phyloP scores from a whole-genome alignment of 192 early-diverging fungal genomes.

The Rhizophagus prolifer region DNA sequence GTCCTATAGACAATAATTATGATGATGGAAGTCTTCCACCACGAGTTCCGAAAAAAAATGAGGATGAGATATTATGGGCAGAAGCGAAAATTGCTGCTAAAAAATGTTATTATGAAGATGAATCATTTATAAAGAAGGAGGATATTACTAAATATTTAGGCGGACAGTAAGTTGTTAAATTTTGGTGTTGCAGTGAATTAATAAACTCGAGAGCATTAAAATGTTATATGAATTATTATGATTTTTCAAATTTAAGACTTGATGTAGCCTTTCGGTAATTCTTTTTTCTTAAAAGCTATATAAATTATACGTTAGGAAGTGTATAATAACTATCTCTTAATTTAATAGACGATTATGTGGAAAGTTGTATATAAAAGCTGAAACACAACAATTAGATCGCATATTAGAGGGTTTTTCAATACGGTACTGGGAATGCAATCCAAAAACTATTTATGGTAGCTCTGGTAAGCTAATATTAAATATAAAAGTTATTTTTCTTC shows the following conservation, averaged over 20 bases:
- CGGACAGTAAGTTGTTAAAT: conserved; percentile 31
- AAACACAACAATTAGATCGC: conserved; percentile 91
- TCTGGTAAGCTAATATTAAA: conserved; percentile 31
- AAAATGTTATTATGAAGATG: conserved; percentile 47
- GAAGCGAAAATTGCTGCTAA: conserved; percentile 24
- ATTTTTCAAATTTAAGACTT: conserved; percentile 66
- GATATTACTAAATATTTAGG: conserved; percentile 53
- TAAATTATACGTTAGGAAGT: background rate
- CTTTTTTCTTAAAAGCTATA: background rate
- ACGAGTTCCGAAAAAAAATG: conserved; percentile 8
- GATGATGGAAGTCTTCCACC: background rate
- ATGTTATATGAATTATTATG: conserved; percentile 78
- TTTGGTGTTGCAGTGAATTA: conserved; percentile 38
- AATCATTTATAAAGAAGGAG: conserved; percentile 42
- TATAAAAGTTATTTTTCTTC: background rate
- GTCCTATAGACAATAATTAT: background rate
- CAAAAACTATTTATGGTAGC: conserved; percentile 49
- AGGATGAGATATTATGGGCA: background rate
- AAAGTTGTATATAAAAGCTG: conserved; percentile 81
- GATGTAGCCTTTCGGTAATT: conserved; percentile 74
- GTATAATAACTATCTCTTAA: background rate
- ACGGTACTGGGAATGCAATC: conserved; percentile 84
- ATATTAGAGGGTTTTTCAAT: conserved; percentile 82
- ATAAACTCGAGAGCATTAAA: conserved; percentile 58
- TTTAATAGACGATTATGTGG: conserved; percentile 59